phyloP scores from a whole-genome alignment of 768 basidiomycete species.

The Serendipita sp. region DNA sequence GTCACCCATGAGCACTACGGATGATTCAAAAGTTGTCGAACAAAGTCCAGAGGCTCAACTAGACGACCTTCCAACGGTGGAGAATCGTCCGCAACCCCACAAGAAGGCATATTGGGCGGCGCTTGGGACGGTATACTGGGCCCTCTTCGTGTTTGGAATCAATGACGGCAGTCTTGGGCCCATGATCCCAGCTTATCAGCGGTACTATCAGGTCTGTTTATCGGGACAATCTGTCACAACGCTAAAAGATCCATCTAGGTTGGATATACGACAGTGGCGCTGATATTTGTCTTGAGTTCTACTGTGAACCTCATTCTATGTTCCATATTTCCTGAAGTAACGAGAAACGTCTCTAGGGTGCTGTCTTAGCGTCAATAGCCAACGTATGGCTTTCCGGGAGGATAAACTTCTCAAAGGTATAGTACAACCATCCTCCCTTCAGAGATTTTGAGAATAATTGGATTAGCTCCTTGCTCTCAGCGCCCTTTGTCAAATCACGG shows the following conservation, averaged over 20 bases:
- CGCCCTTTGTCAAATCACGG: not conserved
- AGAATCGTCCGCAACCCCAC: no score
- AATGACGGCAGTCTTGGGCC: constrained; percentile 1
- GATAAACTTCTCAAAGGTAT: constrained; percentile 1
- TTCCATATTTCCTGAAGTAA: not conserved
- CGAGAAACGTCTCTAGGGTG: not conserved
- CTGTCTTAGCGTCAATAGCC: not conserved
- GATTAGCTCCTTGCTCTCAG: not conserved
- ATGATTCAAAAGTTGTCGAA: no score
- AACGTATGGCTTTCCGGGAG: not conserved
- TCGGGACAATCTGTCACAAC: not conserved
- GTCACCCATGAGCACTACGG: no score
- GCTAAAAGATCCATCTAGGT: constrained; percentile 16
- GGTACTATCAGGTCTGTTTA: not conserved
- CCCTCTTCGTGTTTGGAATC: not conserved
- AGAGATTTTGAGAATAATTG: not conserved
- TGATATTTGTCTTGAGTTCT: constrained; percentile 28
- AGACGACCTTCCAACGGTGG: no score
- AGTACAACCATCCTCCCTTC: not conserved
- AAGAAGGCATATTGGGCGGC: not conserved
- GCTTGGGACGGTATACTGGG: not conserved
- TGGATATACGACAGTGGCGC: constrained; percentile 24
- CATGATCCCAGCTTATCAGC: not conserved
- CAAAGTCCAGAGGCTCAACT: no score
- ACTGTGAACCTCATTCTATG: constrained; percentile 16